phyloP scores from a whole-genome alignment of 106 monocot genomes.

The Phalaenopsis equestris region DNA sequence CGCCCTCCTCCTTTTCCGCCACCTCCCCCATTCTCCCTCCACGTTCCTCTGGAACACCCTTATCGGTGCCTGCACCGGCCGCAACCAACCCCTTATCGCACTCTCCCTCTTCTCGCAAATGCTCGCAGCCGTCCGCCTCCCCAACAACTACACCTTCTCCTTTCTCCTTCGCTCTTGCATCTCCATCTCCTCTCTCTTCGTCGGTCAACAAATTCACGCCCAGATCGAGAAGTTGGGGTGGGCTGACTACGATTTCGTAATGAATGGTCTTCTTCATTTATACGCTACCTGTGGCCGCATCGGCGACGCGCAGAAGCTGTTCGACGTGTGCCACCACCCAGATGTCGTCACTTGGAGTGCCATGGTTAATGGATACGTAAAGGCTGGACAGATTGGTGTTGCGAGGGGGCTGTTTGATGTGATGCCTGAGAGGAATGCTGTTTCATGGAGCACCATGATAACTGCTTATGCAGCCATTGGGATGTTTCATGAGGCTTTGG shows the following conservation, averaged over 20 bases:
- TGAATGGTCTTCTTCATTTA: conserved; percentile 40
- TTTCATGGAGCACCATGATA: conserved; percentile 60
- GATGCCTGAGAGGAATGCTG: conserved; percentile 43
- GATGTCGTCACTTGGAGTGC: conserved; percentile 51
- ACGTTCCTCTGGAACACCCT: conserved; percentile 32
- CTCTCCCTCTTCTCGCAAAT: conserved; percentile 19
- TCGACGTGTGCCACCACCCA: conserved; percentile 20
- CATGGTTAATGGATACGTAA: conserved; percentile 41
- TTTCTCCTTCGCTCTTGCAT: conserved; percentile 34
- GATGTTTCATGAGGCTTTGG: conserved; percentile 33
- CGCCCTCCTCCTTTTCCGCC: conserved; percentile 18
- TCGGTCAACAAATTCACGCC: conserved; percentile 17
- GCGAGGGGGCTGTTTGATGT: conserved; percentile 30
- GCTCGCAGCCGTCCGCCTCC: conserved; percentile 14
- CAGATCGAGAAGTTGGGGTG: conserved; percentile 25
- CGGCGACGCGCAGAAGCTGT: conserved; percentile 21
- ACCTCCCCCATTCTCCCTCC: conserved; percentile 16
- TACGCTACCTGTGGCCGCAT: conserved; percentile 24
- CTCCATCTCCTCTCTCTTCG: conserved; percentile 16
- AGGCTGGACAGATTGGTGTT: conserved; percentile 14
- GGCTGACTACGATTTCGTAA: conserved; percentile 40
- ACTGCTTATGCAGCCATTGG: conserved; percentile 32
- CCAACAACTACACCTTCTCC: conserved; percentile 62
- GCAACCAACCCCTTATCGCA: conserved; percentile 15
- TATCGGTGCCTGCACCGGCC: conserved; percentile 25